Conservation (phyloP, 495 filamentous ascomycete species). For the Thermothielavioides terrestris region DNA sequence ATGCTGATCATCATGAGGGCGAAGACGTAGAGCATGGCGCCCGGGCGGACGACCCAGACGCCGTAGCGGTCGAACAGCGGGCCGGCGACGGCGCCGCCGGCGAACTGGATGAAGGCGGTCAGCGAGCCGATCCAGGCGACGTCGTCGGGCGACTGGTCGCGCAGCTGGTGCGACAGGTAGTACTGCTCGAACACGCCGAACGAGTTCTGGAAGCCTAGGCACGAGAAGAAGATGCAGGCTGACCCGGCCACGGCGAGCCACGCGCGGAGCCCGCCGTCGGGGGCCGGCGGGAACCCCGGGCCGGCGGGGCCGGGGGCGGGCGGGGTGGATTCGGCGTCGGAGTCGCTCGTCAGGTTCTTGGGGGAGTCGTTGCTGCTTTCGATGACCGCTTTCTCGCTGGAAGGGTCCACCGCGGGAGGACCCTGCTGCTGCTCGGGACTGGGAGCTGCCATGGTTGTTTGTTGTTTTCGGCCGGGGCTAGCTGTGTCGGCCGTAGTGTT, state of each 20-base stretch:
- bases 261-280: constrained; percentile 21
- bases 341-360: too few relatives aligned
- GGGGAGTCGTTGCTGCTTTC: too few relatives aligned
- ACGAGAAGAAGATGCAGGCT: constrained; percentile 37
- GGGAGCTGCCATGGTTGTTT: background rate
- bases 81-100: constrained; percentile 36
- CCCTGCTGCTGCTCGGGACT: too few relatives aligned
- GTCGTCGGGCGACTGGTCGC: constrained; percentile 36
- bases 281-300: constrained; percentile 1
- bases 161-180: constrained; percentile 46
- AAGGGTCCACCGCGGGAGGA: too few relatives aligned
- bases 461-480: too few relatives aligned
- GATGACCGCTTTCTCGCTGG: too few relatives aligned
- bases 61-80: constrained; percentile 48
- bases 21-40: constrained; percentile 30
- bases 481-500: too few relatives aligned
- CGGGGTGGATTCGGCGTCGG: constrained; percentile 1
- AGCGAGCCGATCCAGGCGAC: constrained; percentile 57
- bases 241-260: constrained; percentile 21
- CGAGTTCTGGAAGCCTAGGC: constrained; percentile 53
- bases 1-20: constrained; percentile 50
- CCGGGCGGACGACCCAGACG: constrained; percentile 33
- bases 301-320: background rate
- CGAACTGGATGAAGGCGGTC: constrained; percentile 40
- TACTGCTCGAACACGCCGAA: constrained; percentile 56